Conservation (phyloP, 345 rosid genomes). For the Dipteronia dyeriana region DNA sequence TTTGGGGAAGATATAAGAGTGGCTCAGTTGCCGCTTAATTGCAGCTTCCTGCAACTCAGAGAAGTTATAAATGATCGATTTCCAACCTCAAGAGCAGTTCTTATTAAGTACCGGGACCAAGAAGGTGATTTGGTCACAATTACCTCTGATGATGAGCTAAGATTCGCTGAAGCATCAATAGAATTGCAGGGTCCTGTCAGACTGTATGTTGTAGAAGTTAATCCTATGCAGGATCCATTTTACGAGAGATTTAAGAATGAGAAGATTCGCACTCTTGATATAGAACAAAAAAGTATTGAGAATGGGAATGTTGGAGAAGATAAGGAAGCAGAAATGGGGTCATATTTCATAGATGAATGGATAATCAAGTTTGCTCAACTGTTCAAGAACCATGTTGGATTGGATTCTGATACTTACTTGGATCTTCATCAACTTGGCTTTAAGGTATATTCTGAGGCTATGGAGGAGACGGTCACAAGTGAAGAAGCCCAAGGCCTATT, state of each 20-base stretch:
- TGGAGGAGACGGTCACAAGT: conserved; percentile 88
- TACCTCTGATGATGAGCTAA: conserved; percentile 78
- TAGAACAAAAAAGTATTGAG: conserved; percentile 16
- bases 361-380: conserved; percentile 74
- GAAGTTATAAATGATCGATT: conserved; percentile 72
- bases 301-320: conserved; percentile 38
- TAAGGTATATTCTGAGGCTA: conserved; percentile 82
- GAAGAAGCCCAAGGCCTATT: conserved; percentile 82
- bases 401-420: conserved; percentile 66
- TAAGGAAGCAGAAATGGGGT: conserved; percentile 33
- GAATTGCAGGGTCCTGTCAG: conserved; percentile 52
- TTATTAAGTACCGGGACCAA: conserved; percentile 76
- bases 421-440: conserved; percentile 81
- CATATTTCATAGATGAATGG: conserved; percentile 72
- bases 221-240: conserved; percentile 58
- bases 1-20: conserved; percentile 77
- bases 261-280: conserved; percentile 20
- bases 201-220: conserved; percentile 64
- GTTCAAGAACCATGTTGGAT: conserved; percentile 74
- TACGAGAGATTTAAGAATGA: conserved; percentile 41
- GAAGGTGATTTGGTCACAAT: conserved; percentile 93
- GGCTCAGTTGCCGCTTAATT: conserved; percentile 67
- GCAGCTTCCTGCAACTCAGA: conserved; percentile 69
- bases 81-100: conserved; percentile 64
- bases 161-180: conserved; percentile 64